Base-by-base conservation (phyloP, 768 basidiomycete genomes). In the Hygrocybe coccinea region DNA sequence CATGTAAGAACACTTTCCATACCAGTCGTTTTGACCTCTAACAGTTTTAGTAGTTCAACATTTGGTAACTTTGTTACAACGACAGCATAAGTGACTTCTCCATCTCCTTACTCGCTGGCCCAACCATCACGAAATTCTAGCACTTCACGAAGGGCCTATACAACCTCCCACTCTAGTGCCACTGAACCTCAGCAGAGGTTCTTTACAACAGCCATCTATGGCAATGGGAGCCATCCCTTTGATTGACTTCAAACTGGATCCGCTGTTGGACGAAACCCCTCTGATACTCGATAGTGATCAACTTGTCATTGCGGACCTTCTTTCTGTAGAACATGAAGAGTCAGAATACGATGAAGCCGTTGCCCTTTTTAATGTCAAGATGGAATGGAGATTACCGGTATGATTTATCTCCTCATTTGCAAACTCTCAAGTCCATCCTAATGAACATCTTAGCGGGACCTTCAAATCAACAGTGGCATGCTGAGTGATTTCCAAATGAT, bases 1-100 rank as follows among this genome's bases (percentile, higher is more conserved):
- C 33, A 2, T 60, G 70, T 70, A 41, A 46, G 60, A 59, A 17
- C 29, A 56, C n/a, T 57, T 25, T 51, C 2, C 54, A 62, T 8
- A 14, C 29, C 7, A 41, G 4, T 39, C 19, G 6, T 14, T 21
- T 43, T 25, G 38, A 41, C 36, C 29, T 15, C 11, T 33, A 5
- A n/a, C 9, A 39, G 22, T 21, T 38, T 24, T 29, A 8, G 17
- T 17, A 46, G 47, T 56, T 58, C 17, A 33, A 17, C 33, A 10
- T 10, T 19, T 50, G 24, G 56, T 56, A 2, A 33, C 61, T 12
- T 37, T 58, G 17, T 52, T 64, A 17, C 52, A 63, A 15, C 61
- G 33, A 37, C 43, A 39, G 33, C 43, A 55, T 2, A 43, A 60
- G 14, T 59, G 51, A 2, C 54, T 64, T 1, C 54, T 62, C 12